A percentile compares a stretch with the other conserved stretches of the same genome.
Conservation (phyloP, 176 grass and related monocot species). For the Juncus effusus region DNA sequence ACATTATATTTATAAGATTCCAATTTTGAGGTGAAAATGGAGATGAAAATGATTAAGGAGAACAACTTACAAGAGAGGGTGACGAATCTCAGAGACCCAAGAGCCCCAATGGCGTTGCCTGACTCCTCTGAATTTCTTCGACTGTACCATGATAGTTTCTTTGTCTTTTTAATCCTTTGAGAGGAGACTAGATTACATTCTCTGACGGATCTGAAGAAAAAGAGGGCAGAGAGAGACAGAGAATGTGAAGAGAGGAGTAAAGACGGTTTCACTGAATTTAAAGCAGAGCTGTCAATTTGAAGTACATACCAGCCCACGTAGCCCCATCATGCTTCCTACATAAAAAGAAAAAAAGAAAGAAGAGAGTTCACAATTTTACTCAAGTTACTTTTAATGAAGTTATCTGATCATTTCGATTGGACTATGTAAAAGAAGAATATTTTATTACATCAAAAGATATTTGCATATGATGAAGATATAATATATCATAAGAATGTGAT, state of each 20-base stretch:
- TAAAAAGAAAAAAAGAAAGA: no score
- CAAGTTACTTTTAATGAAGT: constrained; percentile 17
- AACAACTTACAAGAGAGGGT: constrained; percentile 89
- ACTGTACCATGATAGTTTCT: constrained; percentile 64
- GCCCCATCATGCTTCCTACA: background rate
- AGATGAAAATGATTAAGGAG: constrained; percentile 6
- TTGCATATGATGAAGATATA: no score
- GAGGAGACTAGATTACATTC: background rate
- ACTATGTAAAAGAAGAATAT: background rate
- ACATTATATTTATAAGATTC: background rate
- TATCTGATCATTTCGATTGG: background rate
- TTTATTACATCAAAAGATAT: no score
- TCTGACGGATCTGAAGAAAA: constrained; percentile 21
- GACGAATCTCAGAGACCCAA: constrained; percentile 99
- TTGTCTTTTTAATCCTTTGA: background rate
- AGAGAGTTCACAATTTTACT: background rate
- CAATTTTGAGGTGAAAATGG: constrained; percentile 4
- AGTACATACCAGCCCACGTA: constrained; percentile 8
- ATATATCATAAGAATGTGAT: no score
- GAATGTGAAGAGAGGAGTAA: constrained; percentile 31
- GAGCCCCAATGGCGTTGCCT: constrained; percentile 99
- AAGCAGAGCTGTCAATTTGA: background rate
- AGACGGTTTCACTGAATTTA: constrained; percentile 1
- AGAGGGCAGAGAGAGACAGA: constrained; percentile 31
- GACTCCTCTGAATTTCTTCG: constrained; percentile 98